Base-by-base conservation (phyloP, 148 eudicot genomes). In the Euryodendron excelsum region DNA sequence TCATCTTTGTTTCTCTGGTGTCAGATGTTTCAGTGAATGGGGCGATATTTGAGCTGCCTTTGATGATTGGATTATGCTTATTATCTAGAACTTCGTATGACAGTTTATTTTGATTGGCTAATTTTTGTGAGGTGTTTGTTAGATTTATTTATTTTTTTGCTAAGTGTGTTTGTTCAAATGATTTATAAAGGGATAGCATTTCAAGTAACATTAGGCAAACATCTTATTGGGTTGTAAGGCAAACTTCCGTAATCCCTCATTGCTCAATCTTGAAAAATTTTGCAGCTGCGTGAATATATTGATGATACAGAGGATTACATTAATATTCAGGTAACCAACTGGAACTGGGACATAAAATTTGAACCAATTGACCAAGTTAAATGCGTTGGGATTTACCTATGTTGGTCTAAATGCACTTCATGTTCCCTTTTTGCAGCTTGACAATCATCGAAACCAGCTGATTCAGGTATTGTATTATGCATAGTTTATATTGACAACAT, bases 231-330 rank as follows among this genome's bases (percentile, higher is more conserved):
- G n/a, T n/a, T n/a, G n/a, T n/a, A n/a, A n/a, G n/a, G n/a, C n/a
- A n/a, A n/a, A n/a, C n/a, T n/a, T n/a, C n/a, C n/a, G 2, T 60
- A 3, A 23, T 23, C 1, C 69, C 36, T 65, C 18, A 21, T 67
- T 67, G 28, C 27, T 7, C 6, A 8, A 69, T 45, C 21, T 52
- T 25, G 10, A 28, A 3, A 31, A n/a, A 20, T 76, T 79, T 78
- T 88, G 89, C 91, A 90, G 94, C 88, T 90, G 70, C 91, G 94
- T 45, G 94, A 90, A 82, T 90, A 87, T 78, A 88, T 90, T 53
- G 91, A 90, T 73, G 94, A 90, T 61, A 90, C 94, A n/a, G 94
- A 90, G 74, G 94, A 90, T 84, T 90, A 90, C 86, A 90, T 90
- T 47, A 90, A 90, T 79, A 90, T 90, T 76, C 94, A 90, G 94